Base-by-base conservation (phyloP, 2,329 filamentous ascomycete genomes). In the Penicillium occitanis region DNA sequence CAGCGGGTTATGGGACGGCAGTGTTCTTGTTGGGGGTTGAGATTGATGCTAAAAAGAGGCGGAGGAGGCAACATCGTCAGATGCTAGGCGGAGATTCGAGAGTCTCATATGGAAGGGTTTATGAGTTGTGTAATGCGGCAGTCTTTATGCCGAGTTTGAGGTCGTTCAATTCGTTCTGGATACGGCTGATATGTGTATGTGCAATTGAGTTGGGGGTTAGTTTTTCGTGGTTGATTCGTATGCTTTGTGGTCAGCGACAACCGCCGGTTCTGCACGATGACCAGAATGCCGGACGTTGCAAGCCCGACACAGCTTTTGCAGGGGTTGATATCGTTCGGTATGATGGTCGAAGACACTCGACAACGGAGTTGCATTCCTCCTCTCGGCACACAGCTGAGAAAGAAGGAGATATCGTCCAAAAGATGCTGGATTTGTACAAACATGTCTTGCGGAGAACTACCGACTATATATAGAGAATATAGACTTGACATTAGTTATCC, bases 121-220 rank as follows among this genome's bases (percentile, higher is more conserved):
- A 63, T n/a, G 30, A 40, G 46, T 17, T 50, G 37, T 66, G 64
- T 40, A 66, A 66, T 19, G 19, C 14, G 33, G 6, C 58, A n/a
- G 61, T 67, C 22, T 67, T 67, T 14, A 14, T 64, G 8, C 61
- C 65, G 6, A 67, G 65, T 48, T 19, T 64, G 28, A 64, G 17
- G 17, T 67, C 65, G 30, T 67, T 67, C 22, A 67, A 67, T 40
- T 50, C 55, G 8, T 67, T 67, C 40, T 67, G 65, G 65, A 64
- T 67, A 33, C 46, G 57, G 17, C 30, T 67, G 5, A 64, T 67
- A 19, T 67, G 65, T 17, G 61, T 67, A n/a, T 64, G 25, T 13
- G 65, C 65, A 4, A 33, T 67, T 37, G 61, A 61, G 55, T 17
- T 53, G 3, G 44, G 55, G 8, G 14, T 61, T 10, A 40, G 53